Evolutionary conservation across 2,329 filamentous ascomycete species (phyloP).

Genomic region (Colletotrichum eleusines): DNA sequence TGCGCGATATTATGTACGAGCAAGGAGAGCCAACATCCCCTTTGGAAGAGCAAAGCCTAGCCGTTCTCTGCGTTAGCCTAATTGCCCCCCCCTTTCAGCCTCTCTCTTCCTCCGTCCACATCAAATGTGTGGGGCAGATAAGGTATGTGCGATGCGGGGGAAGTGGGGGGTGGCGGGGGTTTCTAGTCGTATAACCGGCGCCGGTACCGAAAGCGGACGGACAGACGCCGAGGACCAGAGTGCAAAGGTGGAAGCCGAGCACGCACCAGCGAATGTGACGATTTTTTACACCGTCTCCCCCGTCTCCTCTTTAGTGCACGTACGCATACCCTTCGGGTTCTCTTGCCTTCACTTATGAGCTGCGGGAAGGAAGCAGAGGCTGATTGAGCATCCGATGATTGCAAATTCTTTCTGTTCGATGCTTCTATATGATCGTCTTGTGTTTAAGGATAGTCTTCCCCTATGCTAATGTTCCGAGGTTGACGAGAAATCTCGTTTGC

Average conservation of each 20-base stretch:
- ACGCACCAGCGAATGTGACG: neutral
- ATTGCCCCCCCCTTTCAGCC: too few relatives aligned
- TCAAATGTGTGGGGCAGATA: conserved; percentile 17
- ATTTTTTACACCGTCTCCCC: neutral
- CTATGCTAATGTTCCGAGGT: neutral
- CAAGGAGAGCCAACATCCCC: conserved; percentile 1
- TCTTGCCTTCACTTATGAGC: neutral
- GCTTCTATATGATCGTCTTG: neutral
- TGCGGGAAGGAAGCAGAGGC: neutral
- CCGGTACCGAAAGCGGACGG: conserved; percentile 36
- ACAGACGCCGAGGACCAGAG: conserved; percentile 29
- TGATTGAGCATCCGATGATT: neutral
- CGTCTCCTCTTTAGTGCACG: too few relatives aligned
- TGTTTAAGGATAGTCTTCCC: conserved; percentile 18
- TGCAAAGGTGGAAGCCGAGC: conserved; percentile 1
- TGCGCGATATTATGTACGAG: neutral
- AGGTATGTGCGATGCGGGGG: conserved; percentile 4
- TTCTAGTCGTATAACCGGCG: conserved; percentile 24
- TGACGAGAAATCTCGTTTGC: neutral
- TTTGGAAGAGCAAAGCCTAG: neutral
- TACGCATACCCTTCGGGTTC: neutral
- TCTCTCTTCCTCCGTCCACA: conserved; percentile 22
- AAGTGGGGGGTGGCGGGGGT: conserved; percentile 10
- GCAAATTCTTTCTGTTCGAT: conserved; percentile 5
- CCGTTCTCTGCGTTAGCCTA: neutral